Conservation (phyloP, 768 basidiomycete species). For the Filobasidium floriforme region DNA sequence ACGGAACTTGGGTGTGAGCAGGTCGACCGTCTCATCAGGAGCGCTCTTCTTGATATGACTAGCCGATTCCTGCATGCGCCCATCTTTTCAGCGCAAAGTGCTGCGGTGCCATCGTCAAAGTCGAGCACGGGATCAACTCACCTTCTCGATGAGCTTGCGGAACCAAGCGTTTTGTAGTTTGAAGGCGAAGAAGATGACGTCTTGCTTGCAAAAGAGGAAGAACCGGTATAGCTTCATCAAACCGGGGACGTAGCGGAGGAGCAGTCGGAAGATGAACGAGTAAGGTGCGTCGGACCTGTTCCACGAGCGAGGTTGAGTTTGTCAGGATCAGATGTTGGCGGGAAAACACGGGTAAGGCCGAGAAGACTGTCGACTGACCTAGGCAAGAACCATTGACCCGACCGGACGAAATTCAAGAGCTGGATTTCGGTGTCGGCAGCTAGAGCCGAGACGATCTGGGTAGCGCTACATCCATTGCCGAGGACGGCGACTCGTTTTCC, state of each 20-base stretch:
- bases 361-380: slow-evolving; percentile 11
- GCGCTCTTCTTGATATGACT: slow-evolving; percentile 21
- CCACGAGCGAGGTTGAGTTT: background rate
- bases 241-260: slow-evolving; percentile 11
- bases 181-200: slow-evolving; percentile 18
- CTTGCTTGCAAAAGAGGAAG: slow-evolving; percentile 16
- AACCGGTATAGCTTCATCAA: slow-evolving; percentile 19
- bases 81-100: background rate
- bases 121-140: background rate
- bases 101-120: background rate
- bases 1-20: slow-evolving; percentile 25
- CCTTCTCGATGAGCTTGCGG: slow-evolving; percentile 21
- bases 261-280: slow-evolving; percentile 1
- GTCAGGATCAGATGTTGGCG: background rate
- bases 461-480: slow-evolving; percentile 29
- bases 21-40: slow-evolving; percentile 20
- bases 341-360: too few relatives aligned
- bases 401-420: slow-evolving; percentile 23
- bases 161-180: slow-evolving; percentile 19
- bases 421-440: slow-evolving; percentile 23
- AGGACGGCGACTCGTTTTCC: slow-evolving; percentile 26
- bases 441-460: slow-evolving; percentile 24
- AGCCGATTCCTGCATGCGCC: slow-evolving; percentile 3
- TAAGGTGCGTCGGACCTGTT: slow-evolving; percentile 1
- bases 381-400: slow-evolving; percentile 28